Percentiles rank a stretch among this genome's conserved stretches.
phyloP scores from a whole-genome alignment of 208 protist species.

The Wallacemonas rigidus region DNA sequence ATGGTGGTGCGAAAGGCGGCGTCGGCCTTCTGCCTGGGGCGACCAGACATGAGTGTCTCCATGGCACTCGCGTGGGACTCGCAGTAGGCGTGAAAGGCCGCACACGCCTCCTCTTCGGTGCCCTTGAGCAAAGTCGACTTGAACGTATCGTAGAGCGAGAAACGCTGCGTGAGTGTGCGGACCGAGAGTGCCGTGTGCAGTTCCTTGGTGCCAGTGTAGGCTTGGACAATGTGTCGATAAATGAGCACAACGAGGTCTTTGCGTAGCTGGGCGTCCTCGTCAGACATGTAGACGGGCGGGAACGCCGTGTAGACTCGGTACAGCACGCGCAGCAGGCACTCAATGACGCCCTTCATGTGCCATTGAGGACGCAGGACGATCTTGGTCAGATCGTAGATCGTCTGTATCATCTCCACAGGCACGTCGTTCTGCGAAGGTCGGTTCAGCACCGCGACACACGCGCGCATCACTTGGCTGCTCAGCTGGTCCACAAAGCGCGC shows the following conservation, averaged over 20 bases:
- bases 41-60: constrained; percentile 67
- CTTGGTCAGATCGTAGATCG: constrained; percentile 55
- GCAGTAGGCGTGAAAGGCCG: constrained; percentile 63
- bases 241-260: constrained; percentile 55
- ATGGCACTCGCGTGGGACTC: constrained; percentile 49
- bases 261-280: constrained; percentile 46
- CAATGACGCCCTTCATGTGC: constrained; percentile 73
- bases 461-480: constrained; percentile 67
- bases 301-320: constrained; percentile 67
- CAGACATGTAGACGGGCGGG: constrained; percentile 62
- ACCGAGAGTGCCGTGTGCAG: constrained; percentile 69
- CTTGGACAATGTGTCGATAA: constrained; percentile 58
- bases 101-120: constrained; percentile 38
- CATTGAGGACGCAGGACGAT: constrained; percentile 56
- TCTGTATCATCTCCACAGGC: constrained; percentile 48
- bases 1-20: constrained; percentile 61
- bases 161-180: constrained; percentile 68
- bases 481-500: constrained; percentile 59
- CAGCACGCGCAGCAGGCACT: constrained; percentile 67
- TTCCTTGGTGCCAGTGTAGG: constrained; percentile 66
- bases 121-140: constrained; percentile 36
- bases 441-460: constrained; percentile 77
- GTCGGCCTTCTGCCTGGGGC: constrained; percentile 73
- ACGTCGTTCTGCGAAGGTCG: constrained; percentile 57
- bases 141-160: constrained; percentile 82